Evolutionary conservation across 495 filamentous ascomycete genomes (phyloP), one percentile per base, ranked within the genome.

Genomic region (Neurospora sublineolata): DNA sequence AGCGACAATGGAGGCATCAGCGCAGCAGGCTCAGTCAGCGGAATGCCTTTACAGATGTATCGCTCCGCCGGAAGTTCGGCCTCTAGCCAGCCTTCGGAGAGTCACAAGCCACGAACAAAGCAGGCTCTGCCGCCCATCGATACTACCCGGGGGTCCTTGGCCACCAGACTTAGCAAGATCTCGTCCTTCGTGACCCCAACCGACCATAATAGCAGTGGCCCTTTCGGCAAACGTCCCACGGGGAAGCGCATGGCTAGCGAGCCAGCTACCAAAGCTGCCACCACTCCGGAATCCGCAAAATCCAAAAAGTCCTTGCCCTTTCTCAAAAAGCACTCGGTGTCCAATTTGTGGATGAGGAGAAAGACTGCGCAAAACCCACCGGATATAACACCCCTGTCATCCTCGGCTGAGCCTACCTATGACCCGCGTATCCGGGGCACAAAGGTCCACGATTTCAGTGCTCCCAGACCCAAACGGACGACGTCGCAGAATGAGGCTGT

Each of bases 371-470:
- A 86, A 42, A 84, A 80, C 41, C 78, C 83, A 6, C 78, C 80
- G 4, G 83, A 86, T 36, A 77, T 84, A 12, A 82, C 85, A 68
- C 77, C 87, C 37, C 79, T 89, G n/a, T 87, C 89, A 5, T 81
- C 85, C 8, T 40, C 41, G 9, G 76, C 76, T 3, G 77, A 81
- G 37, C 79, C 82, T 10, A 76, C 69, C 72, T 94, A 93, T 75
- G 94, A 97, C 76, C 93, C 93, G 20, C 82, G 93, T 52, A 97
- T 97, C 75, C 87, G 88, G 52, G 94, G 94, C 37, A 94, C 90
- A 11, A 86, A 89, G 39, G 88, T 97, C 9, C 94, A 97, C 80
- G 94, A 97, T 79, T 97, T 97, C 74, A 94, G 92, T 75, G 92
- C 90, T 1, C 94, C 94, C 11, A 84, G 93, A 41, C 85, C 87